phyloP scores from a whole-genome alignment of 768 basidiomycete genomes.

The Leucogyrophana mollusca region DNA sequence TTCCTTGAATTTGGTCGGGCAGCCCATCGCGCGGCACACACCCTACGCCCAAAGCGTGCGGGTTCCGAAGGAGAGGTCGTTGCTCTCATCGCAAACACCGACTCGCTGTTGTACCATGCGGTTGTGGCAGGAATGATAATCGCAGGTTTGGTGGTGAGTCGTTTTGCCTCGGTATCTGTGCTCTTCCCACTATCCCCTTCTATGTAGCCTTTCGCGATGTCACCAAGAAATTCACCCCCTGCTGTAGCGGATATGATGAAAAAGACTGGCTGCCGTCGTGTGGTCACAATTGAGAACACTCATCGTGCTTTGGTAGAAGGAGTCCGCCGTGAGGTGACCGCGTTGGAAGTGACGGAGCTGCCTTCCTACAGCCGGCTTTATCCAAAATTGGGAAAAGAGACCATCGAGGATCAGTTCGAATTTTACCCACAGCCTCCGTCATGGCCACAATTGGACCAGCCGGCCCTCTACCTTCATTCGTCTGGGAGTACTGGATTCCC shows the following conservation, averaged over 20 bases:
- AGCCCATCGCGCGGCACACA: constrained; percentile 18
- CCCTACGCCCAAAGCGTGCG: constrained; percentile 10
- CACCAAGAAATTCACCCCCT: constrained; percentile 17
- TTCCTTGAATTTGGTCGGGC: constrained; percentile 27
- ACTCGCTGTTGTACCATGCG: constrained; percentile 10
- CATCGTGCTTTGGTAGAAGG: constrained; percentile 14
- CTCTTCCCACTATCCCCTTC: not conserved
- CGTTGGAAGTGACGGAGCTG: constrained; percentile 1
- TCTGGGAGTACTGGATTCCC: constrained; percentile 53
- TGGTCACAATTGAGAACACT: constrained; percentile 16
- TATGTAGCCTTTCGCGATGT: constrained; percentile 21
- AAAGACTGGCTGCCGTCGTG: constrained; percentile 16
- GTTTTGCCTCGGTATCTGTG: not conserved
- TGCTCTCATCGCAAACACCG: constrained; percentile 4
- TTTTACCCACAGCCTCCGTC: constrained; percentile 12
- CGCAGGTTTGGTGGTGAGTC: constrained; percentile 10
- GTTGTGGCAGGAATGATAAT: constrained; percentile 6
- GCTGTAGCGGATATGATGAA: constrained; percentile 22
- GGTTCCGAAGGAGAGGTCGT: constrained; percentile 18
- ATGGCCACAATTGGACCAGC: constrained; percentile 28
- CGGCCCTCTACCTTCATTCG: constrained; percentile 46
- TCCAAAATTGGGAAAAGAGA: constrained; percentile 39
- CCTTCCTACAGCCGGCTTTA: constrained; percentile 23
- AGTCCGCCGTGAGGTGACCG: constrained; percentile 15
- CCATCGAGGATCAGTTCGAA: constrained; percentile 11